phyloP scores from a whole-genome alignment of 106 monocot species.

The Cymbidium sinense region DNA sequence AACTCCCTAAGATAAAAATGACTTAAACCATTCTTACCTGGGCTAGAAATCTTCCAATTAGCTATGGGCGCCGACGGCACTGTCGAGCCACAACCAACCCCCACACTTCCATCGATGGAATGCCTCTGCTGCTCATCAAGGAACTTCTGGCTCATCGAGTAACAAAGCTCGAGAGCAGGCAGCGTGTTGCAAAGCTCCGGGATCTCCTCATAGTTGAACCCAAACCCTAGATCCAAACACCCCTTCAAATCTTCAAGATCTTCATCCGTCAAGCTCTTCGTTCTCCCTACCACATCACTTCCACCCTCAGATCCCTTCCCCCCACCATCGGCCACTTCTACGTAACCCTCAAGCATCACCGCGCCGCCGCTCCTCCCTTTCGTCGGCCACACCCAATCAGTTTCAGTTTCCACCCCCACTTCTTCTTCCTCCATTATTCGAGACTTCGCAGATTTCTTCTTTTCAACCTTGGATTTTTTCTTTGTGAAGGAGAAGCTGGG shows the following conservation, averaged over 20 bases:
- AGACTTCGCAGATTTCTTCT: not conserved
- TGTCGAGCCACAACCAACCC: not conserved
- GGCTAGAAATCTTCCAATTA: constrained; percentile 40
- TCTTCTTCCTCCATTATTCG: not conserved
- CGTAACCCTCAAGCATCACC: constrained; percentile 42
- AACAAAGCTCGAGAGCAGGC: constrained; percentile 48
- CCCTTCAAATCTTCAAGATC: constrained; percentile 35
- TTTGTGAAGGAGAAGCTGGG: not conserved
- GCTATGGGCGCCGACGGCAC: constrained; percentile 15
- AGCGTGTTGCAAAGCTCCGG: constrained; percentile 45
- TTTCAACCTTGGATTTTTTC: not conserved
- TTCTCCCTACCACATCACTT: constrained; percentile 18
- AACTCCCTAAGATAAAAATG: too few relatives aligned
- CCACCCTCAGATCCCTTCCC: constrained; percentile 2
- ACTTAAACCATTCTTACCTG: constrained; percentile 17
- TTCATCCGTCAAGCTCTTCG: constrained; percentile 50
- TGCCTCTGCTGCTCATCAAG: constrained; percentile 23
- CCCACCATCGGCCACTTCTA: constrained; percentile 5
- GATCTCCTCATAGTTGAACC: constrained; percentile 49
- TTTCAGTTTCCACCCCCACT: not conserved
- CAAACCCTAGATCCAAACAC: constrained; percentile 47
- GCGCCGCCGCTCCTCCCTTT: constrained; percentile 1
- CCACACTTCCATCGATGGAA: not conserved
- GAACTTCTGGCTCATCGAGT: constrained; percentile 37
- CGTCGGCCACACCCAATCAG: not conserved